phyloP scores from a whole-genome alignment of 495 filamentous ascomycete species.

The Penicillium subrubescens region DNA sequence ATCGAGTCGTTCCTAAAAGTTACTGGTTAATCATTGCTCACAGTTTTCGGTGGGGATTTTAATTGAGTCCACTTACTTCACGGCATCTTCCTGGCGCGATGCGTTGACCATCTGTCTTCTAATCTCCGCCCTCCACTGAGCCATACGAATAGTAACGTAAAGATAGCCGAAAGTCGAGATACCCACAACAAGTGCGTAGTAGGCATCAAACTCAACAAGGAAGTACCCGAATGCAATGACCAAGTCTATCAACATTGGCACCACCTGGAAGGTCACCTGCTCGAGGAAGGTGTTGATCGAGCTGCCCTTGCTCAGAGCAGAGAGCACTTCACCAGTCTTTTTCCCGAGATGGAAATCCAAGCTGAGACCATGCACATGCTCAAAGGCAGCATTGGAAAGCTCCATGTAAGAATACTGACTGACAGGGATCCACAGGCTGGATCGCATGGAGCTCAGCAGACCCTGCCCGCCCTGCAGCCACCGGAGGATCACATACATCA shows the following conservation, averaged over 20 bases:
- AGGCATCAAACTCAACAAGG: slow-evolving; percentile 74
- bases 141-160: slow-evolving; percentile 93
- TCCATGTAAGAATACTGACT: slow-evolving; percentile 96
- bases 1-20: slow-evolving; percentile 82
- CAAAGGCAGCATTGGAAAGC: slow-evolving; percentile 90
- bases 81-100: slow-evolving; percentile 90
- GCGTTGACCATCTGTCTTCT: slow-evolving; percentile 92
- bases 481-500: slow-evolving; percentile 76
- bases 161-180: slow-evolving; percentile 96
- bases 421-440: slow-evolving; percentile 91
- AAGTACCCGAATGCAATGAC: slow-evolving; percentile 86
- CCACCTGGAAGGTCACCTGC: slow-evolving; percentile 90
- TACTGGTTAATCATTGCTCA: neutral
- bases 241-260: slow-evolving; percentile 93
- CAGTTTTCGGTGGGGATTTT: neutral
- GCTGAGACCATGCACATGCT: slow-evolving; percentile 93
- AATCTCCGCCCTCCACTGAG: slow-evolving; percentile 87
- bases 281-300: slow-evolving; percentile 97
- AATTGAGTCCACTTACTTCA: slow-evolving; percentile 57
- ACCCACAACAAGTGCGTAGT: slow-evolving; percentile 89
- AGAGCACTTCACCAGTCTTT: slow-evolving; percentile 93
- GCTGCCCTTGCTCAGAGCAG: slow-evolving; percentile 90
- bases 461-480: slow-evolving; percentile 89
- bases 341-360: slow-evolving; percentile 96
- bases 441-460: slow-evolving; percentile 77